A percentile compares a stretch with the other conserved stretches of the same genome.
Evolutionary conservation across 2,329 filamentous ascomycete genomes (phyloP).

Genomic region (Fusarium begoniae): DNA sequence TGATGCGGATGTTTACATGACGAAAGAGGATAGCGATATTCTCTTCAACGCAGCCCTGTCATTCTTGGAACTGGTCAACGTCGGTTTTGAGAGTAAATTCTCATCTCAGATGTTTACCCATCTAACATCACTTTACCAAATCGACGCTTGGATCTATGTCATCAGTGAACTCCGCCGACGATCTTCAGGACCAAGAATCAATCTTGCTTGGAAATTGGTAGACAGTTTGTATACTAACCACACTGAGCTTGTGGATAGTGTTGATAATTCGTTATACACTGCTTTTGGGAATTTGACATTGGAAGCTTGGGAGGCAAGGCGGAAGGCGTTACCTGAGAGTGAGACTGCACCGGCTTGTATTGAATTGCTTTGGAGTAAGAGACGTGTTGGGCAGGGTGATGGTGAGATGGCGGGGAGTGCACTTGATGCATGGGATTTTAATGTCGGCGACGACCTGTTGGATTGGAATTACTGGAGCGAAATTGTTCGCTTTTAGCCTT

Average conservation of each 20-base stretch:
- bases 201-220: constrained; percentile 41
- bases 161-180: constrained; percentile 44
- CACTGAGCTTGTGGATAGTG: constrained; percentile 13
- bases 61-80: constrained; percentile 36
- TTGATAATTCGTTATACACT: background rate
- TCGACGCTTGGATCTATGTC: constrained; percentile 47
- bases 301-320: constrained; percentile 36
- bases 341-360: constrained; percentile 15
- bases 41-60: constrained; percentile 40
- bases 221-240: constrained; percentile 40
- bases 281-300: constrained; percentile 26
- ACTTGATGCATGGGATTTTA: constrained; percentile 1
- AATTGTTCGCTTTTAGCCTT: constrained; percentile 24
- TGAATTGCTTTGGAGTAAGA: constrained; percentile 6
- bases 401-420: background rate
- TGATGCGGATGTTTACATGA: constrained; percentile 19
- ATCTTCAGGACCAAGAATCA: constrained; percentile 21
- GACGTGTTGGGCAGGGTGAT: background rate
- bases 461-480: constrained; percentile 38
- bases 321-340: background rate
- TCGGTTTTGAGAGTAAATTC: constrained; percentile 39
- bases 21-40: constrained; percentile 33
- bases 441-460: constrained; percentile 1
- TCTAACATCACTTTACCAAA: constrained; percentile 36
- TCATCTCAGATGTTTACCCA: constrained; percentile 44